phyloP scores from a whole-genome alignment of 2,329 filamentous ascomycete species.

The Fusarium bactridioides region DNA sequence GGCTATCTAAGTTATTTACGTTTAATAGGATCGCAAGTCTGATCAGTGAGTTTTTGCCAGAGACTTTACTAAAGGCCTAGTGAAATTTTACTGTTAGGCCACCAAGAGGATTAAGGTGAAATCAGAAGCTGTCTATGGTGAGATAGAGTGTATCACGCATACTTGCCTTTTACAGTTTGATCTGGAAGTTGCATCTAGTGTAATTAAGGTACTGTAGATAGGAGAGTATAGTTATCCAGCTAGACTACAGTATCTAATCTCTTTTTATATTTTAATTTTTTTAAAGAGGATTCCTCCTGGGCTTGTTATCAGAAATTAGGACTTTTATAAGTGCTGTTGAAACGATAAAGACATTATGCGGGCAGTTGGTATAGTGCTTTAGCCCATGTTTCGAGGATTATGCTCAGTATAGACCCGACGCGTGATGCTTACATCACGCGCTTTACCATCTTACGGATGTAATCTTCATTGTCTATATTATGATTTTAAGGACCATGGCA shows the following conservation, averaged over 20 bases:
- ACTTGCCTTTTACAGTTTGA: accelerated
- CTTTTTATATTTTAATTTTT: not conserved
- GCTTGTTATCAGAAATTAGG: accelerated
- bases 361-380: no score
- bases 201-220: accelerated
- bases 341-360: not conserved
- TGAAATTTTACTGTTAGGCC: accelerated
- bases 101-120: accelerated
- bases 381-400: not conserved
- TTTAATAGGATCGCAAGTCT: accelerated
- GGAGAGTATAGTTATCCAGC: not conserved
- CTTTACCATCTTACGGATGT: no score
- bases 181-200: no score
- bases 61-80: accelerated
- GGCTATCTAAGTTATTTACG: not conserved
- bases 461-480: accelerated
- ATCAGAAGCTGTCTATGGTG: accelerated
- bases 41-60: not conserved
- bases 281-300: accelerated
- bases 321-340: accelerated
- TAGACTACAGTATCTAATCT: not conserved
- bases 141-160: accelerated
- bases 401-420: not conserved
- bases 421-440: accelerated
- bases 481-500: not conserved